A percentile compares a stretch with the other conserved stretches of the same genome.
phyloP scores from a whole-genome alignment of 164 flowering plant species.

The Saururus chinensis region DNA sequence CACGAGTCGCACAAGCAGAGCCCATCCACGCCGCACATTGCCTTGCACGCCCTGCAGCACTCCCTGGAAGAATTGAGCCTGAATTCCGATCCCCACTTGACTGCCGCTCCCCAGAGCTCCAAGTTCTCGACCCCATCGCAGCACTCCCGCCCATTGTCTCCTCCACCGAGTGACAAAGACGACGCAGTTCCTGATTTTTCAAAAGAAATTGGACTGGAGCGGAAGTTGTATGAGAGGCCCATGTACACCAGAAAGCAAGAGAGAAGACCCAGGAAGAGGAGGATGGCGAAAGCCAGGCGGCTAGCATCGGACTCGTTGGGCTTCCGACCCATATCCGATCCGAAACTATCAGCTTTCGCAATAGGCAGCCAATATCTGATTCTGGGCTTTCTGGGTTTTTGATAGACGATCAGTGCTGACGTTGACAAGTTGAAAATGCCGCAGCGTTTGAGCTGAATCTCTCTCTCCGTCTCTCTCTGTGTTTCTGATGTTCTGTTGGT shows the following conservation, averaged over 20 bases:
- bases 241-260: constrained; percentile 46
- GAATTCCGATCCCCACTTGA: constrained; percentile 88
- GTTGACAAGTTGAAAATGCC: background rate
- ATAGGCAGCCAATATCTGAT: background rate
- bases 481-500: no score
- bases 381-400: background rate
- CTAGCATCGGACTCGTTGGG: constrained; percentile 30
- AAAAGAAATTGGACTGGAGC: constrained; percentile 11
- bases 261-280: constrained; percentile 32
- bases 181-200: background rate
- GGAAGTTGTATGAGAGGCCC: constrained; percentile 26
- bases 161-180: background rate
- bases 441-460: background rate
- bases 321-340: constrained; percentile 40
- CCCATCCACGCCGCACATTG: constrained; percentile 73
- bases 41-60: constrained; percentile 82
- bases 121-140: constrained; percentile 63
- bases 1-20: constrained; percentile 86
- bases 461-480: background rate
- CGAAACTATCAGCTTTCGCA: background rate
- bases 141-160: constrained; percentile 17
- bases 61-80: constrained; percentile 56
- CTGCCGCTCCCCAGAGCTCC: constrained; percentile 95
- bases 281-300: constrained; percentile 27
- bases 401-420: background rate